Conservation (phyloP, 768 basidiomycete genomes). For the Pisolithus orientalis region DNA sequence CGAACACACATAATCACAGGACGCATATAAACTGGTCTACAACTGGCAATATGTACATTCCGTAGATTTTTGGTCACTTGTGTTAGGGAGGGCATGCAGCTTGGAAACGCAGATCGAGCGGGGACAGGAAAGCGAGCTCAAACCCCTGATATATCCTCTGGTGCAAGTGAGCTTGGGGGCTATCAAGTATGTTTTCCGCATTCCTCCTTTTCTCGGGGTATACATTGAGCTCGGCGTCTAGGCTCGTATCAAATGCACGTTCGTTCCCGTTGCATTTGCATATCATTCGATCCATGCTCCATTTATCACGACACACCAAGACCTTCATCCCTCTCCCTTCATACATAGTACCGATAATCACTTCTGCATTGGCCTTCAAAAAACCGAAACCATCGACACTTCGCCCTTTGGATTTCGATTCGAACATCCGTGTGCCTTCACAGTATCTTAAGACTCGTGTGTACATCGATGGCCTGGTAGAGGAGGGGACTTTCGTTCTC, state of each 20-base stretch:
- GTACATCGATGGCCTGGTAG: conserved; percentile 74
- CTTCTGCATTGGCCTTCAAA: conserved; percentile 61
- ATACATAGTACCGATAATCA: conserved; percentile 81
- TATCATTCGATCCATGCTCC: conserved; percentile 79
- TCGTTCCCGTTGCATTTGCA: conserved; percentile 96
- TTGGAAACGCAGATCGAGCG: conserved; percentile 44
- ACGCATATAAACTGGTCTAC: conserved; percentile 91
- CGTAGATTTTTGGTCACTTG: conserved; percentile 93
- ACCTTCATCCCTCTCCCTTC: conserved; percentile 86
- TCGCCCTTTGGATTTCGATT: conserved; percentile 84
- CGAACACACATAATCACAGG: conserved; percentile 36
- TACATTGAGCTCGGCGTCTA: conserved; percentile 25
- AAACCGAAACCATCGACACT: conserved; percentile 82
- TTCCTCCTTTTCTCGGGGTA: neutral
- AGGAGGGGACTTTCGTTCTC: conserved; percentile 74
- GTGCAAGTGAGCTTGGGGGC: conserved; percentile 93
- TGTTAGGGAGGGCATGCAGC: conserved; percentile 78
- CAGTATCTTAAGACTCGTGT: conserved; percentile 86
- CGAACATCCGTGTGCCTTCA: conserved; percentile 79
- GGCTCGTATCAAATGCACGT: conserved; percentile 83
- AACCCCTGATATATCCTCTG: conserved; percentile 89
- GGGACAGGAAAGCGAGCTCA: conserved; percentile 67
- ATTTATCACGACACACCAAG: conserved; percentile 75
- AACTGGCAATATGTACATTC: conserved; percentile 99
- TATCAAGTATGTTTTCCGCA: conserved; percentile 59